phyloP scores from a whole-genome alignment of 306 rosid species.

The Dalbergia cochinchinensis region DNA sequence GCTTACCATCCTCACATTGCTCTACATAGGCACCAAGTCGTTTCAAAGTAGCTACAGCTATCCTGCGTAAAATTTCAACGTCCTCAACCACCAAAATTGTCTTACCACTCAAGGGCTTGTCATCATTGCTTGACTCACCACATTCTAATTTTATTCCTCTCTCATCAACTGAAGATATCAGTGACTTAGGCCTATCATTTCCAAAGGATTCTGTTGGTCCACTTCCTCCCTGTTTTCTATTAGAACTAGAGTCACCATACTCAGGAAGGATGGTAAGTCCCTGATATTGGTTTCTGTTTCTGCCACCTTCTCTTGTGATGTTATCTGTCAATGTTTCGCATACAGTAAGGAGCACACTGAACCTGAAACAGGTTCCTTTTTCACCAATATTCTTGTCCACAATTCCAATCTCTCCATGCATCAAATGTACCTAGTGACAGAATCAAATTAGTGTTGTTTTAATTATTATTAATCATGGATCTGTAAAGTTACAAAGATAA shows the following conservation, averaged over 20 bases:
- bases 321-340: conserved; percentile 32
- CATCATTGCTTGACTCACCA: not conserved
- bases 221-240: conserved; percentile 8
- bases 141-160: conserved; percentile 42
- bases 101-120: conserved; percentile 57
- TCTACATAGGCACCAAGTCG: conserved; percentile 58
- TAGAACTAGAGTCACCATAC: conserved; percentile 49
- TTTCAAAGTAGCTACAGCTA: conserved; percentile 39
- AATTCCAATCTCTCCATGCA: conserved; percentile 76
- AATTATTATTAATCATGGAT: not conserved
- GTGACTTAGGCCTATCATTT: conserved; percentile 28
- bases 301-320: conserved; percentile 40
- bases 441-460: not conserved
- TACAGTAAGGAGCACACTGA: conserved; percentile 56
- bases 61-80: not conserved
- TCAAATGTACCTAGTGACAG: conserved; percentile 66
- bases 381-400: conserved; percentile 70
- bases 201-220: not conserved
- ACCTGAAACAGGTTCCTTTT: conserved; percentile 76
- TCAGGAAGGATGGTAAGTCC: conserved; percentile 62
- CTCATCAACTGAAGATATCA: conserved; percentile 25
- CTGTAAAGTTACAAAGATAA: not conserved
- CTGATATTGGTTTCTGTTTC: conserved; percentile 30
- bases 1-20: conserved; percentile 61
- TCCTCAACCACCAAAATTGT: conserved; percentile 74